Percentiles rank a stretch among this genome's conserved stretches.
Conservation (phyloP, 495 filamentous ascomycete species). For the Daldinia concentrica region DNA sequence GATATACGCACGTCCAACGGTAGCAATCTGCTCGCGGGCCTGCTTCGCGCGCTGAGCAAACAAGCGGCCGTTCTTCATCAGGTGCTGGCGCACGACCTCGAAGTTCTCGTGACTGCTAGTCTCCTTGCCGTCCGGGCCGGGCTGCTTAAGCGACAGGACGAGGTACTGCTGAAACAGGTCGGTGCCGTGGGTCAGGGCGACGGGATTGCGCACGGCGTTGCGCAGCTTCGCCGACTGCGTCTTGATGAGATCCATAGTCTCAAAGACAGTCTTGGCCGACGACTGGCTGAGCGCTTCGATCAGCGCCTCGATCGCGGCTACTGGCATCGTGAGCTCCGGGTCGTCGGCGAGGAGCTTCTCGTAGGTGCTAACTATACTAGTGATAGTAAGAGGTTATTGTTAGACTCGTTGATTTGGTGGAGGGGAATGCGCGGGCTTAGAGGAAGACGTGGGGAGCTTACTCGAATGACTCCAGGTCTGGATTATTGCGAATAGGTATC, state of each 20-base stretch:
- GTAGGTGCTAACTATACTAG: constrained; percentile 65
- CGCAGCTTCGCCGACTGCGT: constrained; percentile 78
- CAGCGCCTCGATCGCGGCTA: constrained; percentile 93
- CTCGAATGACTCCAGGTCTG: constrained; percentile 47
- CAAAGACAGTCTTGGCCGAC: constrained; percentile 84
- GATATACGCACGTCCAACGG: constrained; percentile 78
- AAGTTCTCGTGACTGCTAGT: constrained; percentile 71
- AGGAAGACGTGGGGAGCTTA: constrained; percentile 21
- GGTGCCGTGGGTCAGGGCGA: constrained; percentile 90
- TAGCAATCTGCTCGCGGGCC: constrained; percentile 81
- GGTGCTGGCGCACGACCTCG: constrained; percentile 79
- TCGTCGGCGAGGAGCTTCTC: constrained; percentile 65
- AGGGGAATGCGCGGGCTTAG: no score
- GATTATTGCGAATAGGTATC: constrained; percentile 44
- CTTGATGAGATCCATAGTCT: constrained; percentile 86
- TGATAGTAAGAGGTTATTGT: constrained; percentile 8
- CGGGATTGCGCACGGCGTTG: constrained; percentile 79
- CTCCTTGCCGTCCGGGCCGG: constrained; percentile 59
- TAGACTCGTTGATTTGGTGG: background rate
- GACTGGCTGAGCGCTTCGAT: constrained; percentile 82
- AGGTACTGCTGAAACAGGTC: constrained; percentile 96
- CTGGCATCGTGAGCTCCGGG: constrained; percentile 89
- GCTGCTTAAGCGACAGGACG: constrained; percentile 65
- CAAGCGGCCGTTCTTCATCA: constrained; percentile 82
- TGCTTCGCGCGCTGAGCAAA: constrained; percentile 90